Percentiles rank a stretch among this genome's conserved stretches.
Conservation (phyloP, 1,284 basidiomycete genomes). For the Wolfiporia cocos region DNA sequence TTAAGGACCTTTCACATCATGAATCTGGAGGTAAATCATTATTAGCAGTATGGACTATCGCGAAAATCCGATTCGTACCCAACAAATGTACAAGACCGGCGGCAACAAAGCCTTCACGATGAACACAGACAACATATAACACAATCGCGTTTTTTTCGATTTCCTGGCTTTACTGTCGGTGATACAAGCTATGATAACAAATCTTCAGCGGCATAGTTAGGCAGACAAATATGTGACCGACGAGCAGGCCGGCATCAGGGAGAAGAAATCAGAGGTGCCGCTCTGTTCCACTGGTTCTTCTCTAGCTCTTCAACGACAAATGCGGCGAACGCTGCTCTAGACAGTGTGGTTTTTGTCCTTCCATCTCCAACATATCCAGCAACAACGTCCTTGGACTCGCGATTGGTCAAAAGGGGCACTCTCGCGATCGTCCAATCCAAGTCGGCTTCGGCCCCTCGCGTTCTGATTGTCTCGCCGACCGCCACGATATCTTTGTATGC, state of each 20-base stretch:
- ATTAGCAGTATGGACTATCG: too few relatives aligned
- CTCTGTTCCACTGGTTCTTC: conserved; percentile 39
- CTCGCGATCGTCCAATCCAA: conserved; percentile 64
- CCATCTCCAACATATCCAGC: conserved; percentile 65
- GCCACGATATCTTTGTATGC: conserved; percentile 44
- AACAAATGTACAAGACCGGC: too few relatives aligned
- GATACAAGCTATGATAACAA: too few relatives aligned
- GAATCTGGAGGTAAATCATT: too few relatives aligned
- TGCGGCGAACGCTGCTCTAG: conserved; percentile 50
- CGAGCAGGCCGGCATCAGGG: conserved; percentile 11
- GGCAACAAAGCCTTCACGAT: too few relatives aligned
- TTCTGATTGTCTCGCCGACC: conserved; percentile 48
- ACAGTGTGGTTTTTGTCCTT: conserved; percentile 37
- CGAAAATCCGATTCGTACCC: too few relatives aligned
- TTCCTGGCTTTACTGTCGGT: too few relatives aligned
- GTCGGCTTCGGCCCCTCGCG: conserved; percentile 35
- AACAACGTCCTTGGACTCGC: conserved; percentile 35
- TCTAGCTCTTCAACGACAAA: conserved; percentile 54
- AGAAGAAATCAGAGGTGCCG: conserved; percentile 27
- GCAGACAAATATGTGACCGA: neutral
- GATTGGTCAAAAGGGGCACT: conserved; percentile 52
- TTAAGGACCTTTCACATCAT: too few relatives aligned
- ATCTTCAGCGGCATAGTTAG: too few relatives aligned
- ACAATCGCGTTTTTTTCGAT: too few relatives aligned
- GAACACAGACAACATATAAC: too few relatives aligned